Percentiles rank a stretch among this genome's conserved stretches.
These are phyloP conservation scores for Verruconis gallopava DNA, from an alignment of 2,329 filamentous ascomycete genomes.

Conservation along the genomic window DNA sequence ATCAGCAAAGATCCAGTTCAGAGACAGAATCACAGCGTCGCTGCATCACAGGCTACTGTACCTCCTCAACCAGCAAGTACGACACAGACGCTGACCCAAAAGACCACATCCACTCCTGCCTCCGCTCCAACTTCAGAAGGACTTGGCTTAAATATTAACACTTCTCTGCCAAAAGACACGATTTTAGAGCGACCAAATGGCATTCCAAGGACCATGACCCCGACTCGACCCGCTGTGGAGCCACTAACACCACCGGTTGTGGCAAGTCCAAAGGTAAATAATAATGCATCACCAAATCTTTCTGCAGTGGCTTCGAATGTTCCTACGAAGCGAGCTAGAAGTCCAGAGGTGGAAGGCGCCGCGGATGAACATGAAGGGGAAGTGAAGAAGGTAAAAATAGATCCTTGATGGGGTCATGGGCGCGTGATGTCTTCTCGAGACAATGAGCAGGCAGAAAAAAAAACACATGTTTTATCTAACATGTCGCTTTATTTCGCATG, in stretches of 20 bases:
- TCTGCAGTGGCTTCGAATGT: not conserved
- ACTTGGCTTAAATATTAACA: not conserved
- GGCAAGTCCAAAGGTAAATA: not conserved
- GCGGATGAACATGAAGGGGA: not conserved
- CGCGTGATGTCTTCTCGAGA: no score
- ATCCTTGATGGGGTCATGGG: no score
- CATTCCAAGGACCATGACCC: conserved; percentile 4
- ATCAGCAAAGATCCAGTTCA: not conserved
- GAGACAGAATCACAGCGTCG: no score
- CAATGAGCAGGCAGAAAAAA: no score
- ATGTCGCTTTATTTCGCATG: no score
- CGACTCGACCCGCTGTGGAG: conserved; percentile 8
- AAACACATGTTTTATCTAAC: no score
- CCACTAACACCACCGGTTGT: conserved; percentile 7
- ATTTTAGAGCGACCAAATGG: conserved; percentile 1
- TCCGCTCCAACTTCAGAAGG: not conserved
- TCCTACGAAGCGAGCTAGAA: not conserved
- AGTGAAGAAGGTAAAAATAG: no score
- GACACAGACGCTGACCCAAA: not conserved
- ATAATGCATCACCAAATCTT: not conserved
- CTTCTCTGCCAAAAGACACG: not conserved
- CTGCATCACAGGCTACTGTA: not conserved
- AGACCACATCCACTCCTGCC: not conserved
- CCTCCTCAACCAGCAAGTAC: not conserved
- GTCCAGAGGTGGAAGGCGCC: not conserved